Evolutionary conservation across 441 rosid species (phyloP), one percentile per base, ranked within the genome.

Genomic region (Macaranga tanarius): DNA sequence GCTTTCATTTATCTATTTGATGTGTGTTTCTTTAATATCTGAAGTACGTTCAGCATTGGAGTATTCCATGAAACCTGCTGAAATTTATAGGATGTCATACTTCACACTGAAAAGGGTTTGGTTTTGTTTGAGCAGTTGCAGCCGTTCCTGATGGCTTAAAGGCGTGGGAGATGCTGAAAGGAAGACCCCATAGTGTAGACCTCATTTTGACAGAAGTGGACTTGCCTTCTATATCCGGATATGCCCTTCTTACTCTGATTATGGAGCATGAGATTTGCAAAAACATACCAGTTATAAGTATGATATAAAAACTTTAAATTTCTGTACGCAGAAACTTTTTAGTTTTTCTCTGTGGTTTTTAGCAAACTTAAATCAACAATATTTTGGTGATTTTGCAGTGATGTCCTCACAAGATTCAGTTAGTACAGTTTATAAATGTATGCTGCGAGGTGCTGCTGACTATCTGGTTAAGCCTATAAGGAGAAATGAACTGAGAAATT

Each of bases 391-490:
- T 56, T 71, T n/a, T 73, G 83, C 90, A 95, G 99, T 95, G 99
- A 95, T 95, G 99, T 95, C 99, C 10, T 77, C 85, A 1, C 86
- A 91, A 67, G 97, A 92, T 82, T 86, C 97, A 19, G 78, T 92
- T 61, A 83, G 87, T 77, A 87, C 92, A 3, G 99, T 95, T 70
- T 95, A 91, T 65, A 95, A 89, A 71, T 95, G 99, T 75, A 89
- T 95, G 97, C 74, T 88, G 88, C 89, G 86, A 79, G 99, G 99
- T 76, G 93, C 98, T 20, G 89, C 89, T 25, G 98, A 95, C 75
- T 95, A 91, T 82, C 97, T 95, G 62, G 96, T 95, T 45, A 95
- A 92, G 83, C 99, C 99, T 22, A 76, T 95, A 72, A 85, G 99
- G 81, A 92, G 87, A 81, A 95, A 95, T 67, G 99, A 95, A 81